Evolutionary conservation across 306 rosid species (phyloP), one percentile per base, ranked within the genome.

Genomic region (Corylus avellana): DNA sequence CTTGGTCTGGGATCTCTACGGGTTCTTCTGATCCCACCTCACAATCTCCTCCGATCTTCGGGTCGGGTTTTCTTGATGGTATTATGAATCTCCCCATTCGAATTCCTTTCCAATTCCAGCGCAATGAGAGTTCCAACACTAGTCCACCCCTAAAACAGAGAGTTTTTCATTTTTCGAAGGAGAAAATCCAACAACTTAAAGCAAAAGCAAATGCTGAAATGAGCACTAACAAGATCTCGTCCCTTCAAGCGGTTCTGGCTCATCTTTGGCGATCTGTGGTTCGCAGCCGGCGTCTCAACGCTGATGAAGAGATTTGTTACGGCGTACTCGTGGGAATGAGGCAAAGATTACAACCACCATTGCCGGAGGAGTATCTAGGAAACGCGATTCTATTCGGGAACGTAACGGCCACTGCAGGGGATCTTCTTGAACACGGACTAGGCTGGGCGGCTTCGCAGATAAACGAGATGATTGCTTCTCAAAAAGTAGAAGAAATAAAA

Each of bases 131-230:
- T 0, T 42, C 46, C 46, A 42, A 11, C 22, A 25, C 39, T 63
- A 7, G 20, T 13, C 22, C 46, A 14, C 4, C 47, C 8, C 42
- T 7, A 16, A 32, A 35, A 64, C 44, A 64, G 16, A 64, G 12
- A 64, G 20, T 35, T 32, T 64, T 64, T 35, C 70, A 64, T 35
- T 64, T 64, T 37, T 13, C 70, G 35, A 79, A 51, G 18, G 78
- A 73, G 73, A 50, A 39, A 1, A 22, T 50, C 10, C 32, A 20
- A 25, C 14, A 44, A 2, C 12, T 80, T 37, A 79, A 80, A 64
- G 54, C 70, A 27, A 80, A 64, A 47, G 78, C 78, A 35, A 79
- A 73, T 53, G 44, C 37, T n/a, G 70, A 74, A 55, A 53, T 79
- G 22, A 47, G 39, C 14, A 63, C 50, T 39, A 35, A 7, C 7